phyloP scores from a whole-genome alignment of 2,329 filamentous ascomycete genomes.

The Clonostachys rosea region DNA sequence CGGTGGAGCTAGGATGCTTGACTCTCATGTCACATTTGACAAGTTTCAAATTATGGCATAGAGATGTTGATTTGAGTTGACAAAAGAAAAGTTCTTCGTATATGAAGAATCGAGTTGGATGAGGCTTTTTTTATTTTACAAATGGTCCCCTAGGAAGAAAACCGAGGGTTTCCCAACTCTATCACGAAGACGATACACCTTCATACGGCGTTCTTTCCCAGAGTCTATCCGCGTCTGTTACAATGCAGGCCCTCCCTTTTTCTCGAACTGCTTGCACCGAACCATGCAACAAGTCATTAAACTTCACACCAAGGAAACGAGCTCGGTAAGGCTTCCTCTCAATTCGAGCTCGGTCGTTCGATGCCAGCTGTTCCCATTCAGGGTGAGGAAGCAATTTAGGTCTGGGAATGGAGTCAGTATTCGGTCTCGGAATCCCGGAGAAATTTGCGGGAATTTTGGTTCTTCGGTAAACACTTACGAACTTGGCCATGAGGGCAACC shows the following conservation, averaged over 20 bases:
- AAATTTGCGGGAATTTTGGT: neutral
- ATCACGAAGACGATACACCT: slow-evolving; percentile 22
- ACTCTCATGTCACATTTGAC: too few species aligned
- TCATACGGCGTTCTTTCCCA: slow-evolving; percentile 17
- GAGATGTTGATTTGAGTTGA: slow-evolving; percentile 3
- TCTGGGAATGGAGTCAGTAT: slow-evolving; percentile 15
- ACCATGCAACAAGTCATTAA: slow-evolving; percentile 15
- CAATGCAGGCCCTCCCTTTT: slow-evolving; percentile 27
- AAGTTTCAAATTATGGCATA: too few species aligned
- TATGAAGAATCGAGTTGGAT: slow-evolving; percentile 29
- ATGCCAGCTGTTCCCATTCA: slow-evolving; percentile 24
- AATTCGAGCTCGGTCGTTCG: slow-evolving; percentile 26
- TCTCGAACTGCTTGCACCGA: slow-evolving; percentile 17
- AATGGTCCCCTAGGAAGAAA: slow-evolving; percentile 24
- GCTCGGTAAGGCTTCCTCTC: slow-evolving; percentile 17
- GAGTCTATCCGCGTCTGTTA: slow-evolving; percentile 34
- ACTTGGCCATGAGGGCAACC: slow-evolving; percentile 93
- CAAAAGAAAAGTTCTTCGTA: slow-evolving; percentile 19
- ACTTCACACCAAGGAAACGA: slow-evolving; percentile 15
- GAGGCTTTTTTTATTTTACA: slow-evolving; percentile 37
- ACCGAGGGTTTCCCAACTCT: slow-evolving; percentile 24
- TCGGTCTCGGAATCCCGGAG: neutral
- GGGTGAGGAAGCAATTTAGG: slow-evolving; percentile 23
- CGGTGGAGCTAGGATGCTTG: too few species aligned
- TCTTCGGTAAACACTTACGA: slow-evolving; percentile 47